Conservation (phyloP, 2,329 filamentous ascomycete genomes). For the Shiraia sp. region DNA sequence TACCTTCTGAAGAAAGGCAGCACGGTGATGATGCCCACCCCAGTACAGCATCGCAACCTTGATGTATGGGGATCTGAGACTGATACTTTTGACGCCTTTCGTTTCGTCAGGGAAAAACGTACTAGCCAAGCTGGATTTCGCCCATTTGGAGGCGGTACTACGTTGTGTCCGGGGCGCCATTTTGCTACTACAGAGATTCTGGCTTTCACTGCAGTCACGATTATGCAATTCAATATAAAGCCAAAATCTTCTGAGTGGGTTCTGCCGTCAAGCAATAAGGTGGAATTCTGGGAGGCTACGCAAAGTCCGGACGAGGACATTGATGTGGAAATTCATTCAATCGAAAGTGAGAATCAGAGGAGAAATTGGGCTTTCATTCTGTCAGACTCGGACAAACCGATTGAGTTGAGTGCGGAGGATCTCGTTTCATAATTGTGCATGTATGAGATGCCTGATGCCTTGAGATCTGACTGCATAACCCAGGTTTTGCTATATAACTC, state of each 20-base stretch:
- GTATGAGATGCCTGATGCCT: too few species aligned
- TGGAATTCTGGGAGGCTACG: conserved; percentile 12
- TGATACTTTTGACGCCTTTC: conserved; percentile 31
- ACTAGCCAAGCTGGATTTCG: conserved; percentile 24
- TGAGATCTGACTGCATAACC: too few species aligned
- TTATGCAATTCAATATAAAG: conserved; percentile 29
- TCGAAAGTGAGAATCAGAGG: too few species aligned
- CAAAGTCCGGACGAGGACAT: conserved; percentile 12
- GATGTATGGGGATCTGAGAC: conserved; percentile 33
- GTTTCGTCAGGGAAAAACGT: conserved; percentile 24
- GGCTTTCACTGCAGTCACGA: conserved; percentile 23
- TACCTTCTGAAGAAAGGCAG: too few species aligned
- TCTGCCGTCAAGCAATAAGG: conserved; percentile 5
- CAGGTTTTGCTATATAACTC: too few species aligned
- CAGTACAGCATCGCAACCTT: conserved; percentile 26
- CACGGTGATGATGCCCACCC: conserved; percentile 33
- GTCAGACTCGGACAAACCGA: too few species aligned
- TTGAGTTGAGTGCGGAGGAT: too few species aligned
- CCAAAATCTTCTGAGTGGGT: conserved; percentile 7
- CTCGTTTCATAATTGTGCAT: too few species aligned
- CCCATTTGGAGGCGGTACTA: conserved; percentile 32
- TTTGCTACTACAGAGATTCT: conserved; percentile 38
- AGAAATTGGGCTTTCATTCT: too few species aligned
- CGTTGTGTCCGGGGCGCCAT: conserved; percentile 39
- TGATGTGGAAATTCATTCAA: too few species aligned